A percentile compares a stretch with the other conserved stretches of the same genome.
These are phyloP conservation scores for Quercus tomentella DNA, from an alignment of 331 rosid genomes.

Conservation along the genomic window DNA sequence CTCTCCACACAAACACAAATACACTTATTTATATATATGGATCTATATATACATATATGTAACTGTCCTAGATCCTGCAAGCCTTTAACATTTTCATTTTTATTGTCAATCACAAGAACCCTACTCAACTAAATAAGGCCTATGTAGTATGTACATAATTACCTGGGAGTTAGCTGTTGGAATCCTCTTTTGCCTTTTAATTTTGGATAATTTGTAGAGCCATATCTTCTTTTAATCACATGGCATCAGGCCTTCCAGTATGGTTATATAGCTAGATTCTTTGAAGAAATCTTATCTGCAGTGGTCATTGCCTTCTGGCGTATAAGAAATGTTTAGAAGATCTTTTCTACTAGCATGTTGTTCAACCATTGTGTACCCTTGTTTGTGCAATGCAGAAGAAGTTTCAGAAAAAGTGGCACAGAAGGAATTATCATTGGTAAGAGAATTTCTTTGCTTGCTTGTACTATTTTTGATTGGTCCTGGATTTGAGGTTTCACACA, in stretches of 20 bases:
- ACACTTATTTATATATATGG: too few species aligned
- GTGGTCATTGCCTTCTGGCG: not conserved
- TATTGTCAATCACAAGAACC: too few species aligned
- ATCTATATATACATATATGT: too few species aligned
- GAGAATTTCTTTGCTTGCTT: slow-evolving; percentile 17
- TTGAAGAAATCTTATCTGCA: not conserved
- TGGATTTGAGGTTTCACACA: too few species aligned
- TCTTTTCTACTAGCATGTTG: not conserved
- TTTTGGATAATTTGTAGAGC: not conserved
- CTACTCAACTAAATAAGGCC: too few species aligned
- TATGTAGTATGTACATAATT: too few species aligned
- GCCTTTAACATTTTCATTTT: too few species aligned
- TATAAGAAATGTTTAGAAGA: not conserved
- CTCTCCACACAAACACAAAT: too few species aligned
- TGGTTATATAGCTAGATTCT: slow-evolving; percentile 1
- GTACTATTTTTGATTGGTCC: too few species aligned
- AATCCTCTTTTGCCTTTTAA: not conserved
- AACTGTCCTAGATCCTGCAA: too few species aligned
- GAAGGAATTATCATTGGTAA: slow-evolving; percentile 55
- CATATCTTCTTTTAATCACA: not conserved
- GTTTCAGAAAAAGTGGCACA: slow-evolving; percentile 37
- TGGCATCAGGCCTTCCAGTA: not conserved
- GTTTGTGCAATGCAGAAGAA: slow-evolving; percentile 45
- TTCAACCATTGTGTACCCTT: slow-evolving; percentile 3
- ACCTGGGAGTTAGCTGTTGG: too few species aligned